A percentile compares a stretch with the other conserved stretches of the same genome.
Conservation (phyloP, 345 rosid genomes). For the Clarkia xantiana region DNA sequence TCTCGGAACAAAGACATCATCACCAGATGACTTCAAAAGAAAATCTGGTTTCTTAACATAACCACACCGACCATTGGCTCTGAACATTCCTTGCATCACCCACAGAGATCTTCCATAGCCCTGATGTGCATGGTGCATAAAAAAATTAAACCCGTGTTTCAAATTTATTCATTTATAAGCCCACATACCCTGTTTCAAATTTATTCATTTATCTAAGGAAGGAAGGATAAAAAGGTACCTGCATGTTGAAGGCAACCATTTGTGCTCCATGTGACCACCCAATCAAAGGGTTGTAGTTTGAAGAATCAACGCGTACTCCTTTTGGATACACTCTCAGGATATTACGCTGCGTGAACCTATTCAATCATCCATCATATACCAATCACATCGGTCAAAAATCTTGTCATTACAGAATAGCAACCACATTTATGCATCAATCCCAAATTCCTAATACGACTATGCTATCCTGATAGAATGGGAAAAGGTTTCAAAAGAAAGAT, state of each 20-base stretch:
- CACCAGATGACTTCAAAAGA: constrained; percentile 24
- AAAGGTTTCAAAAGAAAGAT: constrained; percentile 6
- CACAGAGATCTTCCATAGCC: constrained; percentile 77
- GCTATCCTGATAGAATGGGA: not conserved
- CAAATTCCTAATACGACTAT: not conserved
- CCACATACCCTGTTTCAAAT: too few species aligned
- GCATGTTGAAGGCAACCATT: constrained; percentile 99
- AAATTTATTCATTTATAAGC: too few species aligned
- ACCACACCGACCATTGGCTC: constrained; percentile 86
- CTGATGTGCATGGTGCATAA: constrained; percentile 14
- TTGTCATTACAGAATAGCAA: too few species aligned
- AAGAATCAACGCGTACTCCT: constrained; percentile 72
- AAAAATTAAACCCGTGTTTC: too few species aligned
- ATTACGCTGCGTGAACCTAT: constrained; percentile 76
- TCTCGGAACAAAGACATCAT: constrained; percentile 52
- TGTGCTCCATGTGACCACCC: constrained; percentile 98
- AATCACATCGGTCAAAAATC: constrained; percentile 2
- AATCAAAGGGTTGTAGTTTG: constrained; percentile 77
- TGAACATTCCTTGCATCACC: constrained; percentile 94
- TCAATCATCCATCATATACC: constrained; percentile 5
- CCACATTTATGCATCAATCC: too few species aligned
- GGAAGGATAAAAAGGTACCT: constrained; percentile 21
- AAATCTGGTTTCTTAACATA: constrained; percentile 73
- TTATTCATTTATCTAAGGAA: not conserved
- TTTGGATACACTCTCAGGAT: constrained; percentile 80